Conservation (phyloP, 2,329 filamentous ascomycete species). For the Trichoderma harzianum region DNA sequence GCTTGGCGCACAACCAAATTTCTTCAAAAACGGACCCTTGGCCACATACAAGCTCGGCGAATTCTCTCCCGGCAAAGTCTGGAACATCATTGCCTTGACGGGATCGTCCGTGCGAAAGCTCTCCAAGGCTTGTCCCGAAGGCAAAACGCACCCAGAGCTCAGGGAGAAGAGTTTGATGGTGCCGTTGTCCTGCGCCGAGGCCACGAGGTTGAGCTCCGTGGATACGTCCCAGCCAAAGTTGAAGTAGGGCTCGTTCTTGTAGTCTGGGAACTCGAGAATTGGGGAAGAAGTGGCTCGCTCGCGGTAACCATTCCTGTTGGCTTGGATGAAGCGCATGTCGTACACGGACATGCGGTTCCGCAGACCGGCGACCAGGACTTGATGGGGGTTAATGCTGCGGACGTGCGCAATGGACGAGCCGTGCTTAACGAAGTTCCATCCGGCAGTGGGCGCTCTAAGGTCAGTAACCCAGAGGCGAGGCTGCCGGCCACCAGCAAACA, state of each 20-base stretch:
- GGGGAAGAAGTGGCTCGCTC: conserved; percentile 31
- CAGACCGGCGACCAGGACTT: conserved; percentile 53
- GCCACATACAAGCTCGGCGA: conserved; percentile 48
- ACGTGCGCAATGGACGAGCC: conserved; percentile 48
- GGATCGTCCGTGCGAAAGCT: conserved; percentile 28
- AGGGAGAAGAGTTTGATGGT: conserved; percentile 50
- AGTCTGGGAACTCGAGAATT: conserved; percentile 47
- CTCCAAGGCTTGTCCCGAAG: conserved; percentile 24
- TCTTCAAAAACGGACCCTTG: conserved; percentile 35
- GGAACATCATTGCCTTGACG: conserved; percentile 45
- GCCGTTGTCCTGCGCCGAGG: conserved; percentile 51
- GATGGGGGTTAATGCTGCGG: conserved; percentile 45
- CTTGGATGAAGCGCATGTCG: conserved; percentile 47
- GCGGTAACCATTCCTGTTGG: not conserved
- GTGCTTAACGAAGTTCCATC: conserved; percentile 35
- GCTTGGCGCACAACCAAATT: conserved; percentile 36
- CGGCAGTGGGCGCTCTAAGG: conserved; percentile 35
- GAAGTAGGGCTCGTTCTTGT: conserved; percentile 48
- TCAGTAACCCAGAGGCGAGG: conserved; percentile 46
- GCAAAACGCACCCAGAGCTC: conserved; percentile 40
- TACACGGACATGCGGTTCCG: conserved; percentile 51
- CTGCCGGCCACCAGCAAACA: conserved; percentile 52
- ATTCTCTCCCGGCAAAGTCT: conserved; percentile 42
- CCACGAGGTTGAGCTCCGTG: conserved; percentile 46
- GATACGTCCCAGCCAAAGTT: conserved; percentile 52